Evolutionary conservation across 2,329 filamentous ascomycete species (phyloP).

Genomic region (Ceratocystis huliohia): DNA sequence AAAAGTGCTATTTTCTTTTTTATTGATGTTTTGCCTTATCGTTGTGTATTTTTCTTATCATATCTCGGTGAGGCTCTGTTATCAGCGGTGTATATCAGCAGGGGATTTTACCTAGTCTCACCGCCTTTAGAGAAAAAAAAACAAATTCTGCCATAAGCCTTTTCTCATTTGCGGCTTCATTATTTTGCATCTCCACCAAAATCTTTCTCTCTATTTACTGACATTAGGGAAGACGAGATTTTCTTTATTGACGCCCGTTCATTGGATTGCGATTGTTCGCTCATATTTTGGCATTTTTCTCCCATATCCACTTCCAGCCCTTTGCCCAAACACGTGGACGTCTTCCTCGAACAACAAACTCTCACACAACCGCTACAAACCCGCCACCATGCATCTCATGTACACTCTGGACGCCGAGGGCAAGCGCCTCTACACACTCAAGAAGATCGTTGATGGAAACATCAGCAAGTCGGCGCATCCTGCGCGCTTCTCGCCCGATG

Average conservation of each 20-base stretch:
- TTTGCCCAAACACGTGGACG: neutral
- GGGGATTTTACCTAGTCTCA: constrained; percentile 6
- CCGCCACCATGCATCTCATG: constrained; percentile 48
- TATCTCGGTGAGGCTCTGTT: constrained; percentile 1
- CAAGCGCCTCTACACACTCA: constrained; percentile 88
- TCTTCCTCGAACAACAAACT: neutral
- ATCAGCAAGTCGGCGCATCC: constrained; percentile 95
- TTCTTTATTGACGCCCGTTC: neutral
- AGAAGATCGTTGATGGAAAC: constrained; percentile 71
- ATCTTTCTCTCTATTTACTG: neutral
- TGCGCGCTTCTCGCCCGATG: constrained; percentile 91
- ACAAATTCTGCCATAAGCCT: constrained; percentile 16
- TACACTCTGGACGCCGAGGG: constrained; percentile 73
- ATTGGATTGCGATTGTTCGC: neutral
- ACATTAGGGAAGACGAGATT: neutral
- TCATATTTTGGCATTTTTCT: neutral
- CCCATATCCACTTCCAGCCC: neutral
- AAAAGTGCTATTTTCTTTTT: neutral
- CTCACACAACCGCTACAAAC: constrained; percentile 5
- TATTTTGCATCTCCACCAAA: constrained; percentile 18
- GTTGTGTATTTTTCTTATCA: constrained; percentile 14
- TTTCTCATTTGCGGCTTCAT: constrained; percentile 12
- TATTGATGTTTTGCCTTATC: constrained; percentile 1
- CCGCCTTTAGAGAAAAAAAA: constrained; percentile 17
- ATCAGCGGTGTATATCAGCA: constrained; percentile 3